phyloP scores from a whole-genome alignment of 441 rosid genomes.

The Biscutella laevigata region DNA sequence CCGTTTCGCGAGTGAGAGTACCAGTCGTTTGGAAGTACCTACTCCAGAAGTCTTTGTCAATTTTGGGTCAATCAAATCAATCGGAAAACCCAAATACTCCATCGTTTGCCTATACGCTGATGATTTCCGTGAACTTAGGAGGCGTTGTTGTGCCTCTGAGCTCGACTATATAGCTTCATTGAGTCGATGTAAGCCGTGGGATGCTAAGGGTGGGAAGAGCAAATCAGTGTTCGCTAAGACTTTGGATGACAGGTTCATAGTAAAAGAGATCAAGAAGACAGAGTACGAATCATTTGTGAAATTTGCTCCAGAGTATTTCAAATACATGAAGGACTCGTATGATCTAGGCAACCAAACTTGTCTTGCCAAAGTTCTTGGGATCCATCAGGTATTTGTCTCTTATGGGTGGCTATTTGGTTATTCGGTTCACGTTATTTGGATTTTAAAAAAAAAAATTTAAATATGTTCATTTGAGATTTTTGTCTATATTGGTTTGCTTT shows the following conservation, averaged over 20 bases:
- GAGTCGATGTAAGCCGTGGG: conserved; percentile 86
- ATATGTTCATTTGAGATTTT: too few species aligned
- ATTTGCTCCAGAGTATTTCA: conserved; percentile 74
- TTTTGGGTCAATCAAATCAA: conserved; percentile 53
- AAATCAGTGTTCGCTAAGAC: conserved; percentile 82
- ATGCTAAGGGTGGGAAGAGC: conserved; percentile 98
- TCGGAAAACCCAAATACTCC: conserved; percentile 71
- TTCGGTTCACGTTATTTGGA: too few species aligned
- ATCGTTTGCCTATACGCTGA: conserved; percentile 64
- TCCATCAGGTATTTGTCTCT: conserved; percentile 66
- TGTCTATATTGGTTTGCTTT: too few species aligned
- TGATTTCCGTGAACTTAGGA: conserved; percentile 71
- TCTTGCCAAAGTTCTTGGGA: conserved; percentile 93
- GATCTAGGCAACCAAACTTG: conserved; percentile 81
- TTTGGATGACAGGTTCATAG: conserved; percentile 75
- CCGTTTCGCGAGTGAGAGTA: conserved; percentile 68
- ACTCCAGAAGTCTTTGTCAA: conserved; percentile 48
- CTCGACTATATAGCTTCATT: conserved; percentile 75
- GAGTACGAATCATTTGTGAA: conserved; percentile 83
- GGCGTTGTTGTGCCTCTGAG: conserved; percentile 64
- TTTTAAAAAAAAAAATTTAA: too few species aligned
- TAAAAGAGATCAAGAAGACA: conserved; percentile 90
- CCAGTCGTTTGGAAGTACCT: conserved; percentile 52
- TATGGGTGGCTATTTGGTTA: too few species aligned
- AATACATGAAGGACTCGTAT: conserved; percentile 71